These are phyloP conservation scores for Salix viminalis DNA, from an alignment of 345 rosid species.

Conservation along the genomic window DNA sequence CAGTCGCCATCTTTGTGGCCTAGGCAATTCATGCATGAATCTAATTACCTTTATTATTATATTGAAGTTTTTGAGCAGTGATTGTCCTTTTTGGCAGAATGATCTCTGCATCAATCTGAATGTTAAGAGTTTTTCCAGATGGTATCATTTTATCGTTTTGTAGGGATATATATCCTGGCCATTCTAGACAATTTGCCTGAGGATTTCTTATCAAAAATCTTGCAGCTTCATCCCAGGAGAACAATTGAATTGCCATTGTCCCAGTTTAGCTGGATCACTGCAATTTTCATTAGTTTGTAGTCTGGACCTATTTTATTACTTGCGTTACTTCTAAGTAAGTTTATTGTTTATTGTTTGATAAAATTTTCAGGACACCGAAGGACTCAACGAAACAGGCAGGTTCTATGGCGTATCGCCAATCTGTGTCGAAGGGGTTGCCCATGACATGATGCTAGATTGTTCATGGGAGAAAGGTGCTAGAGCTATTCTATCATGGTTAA, in stretches of 20 bases:
- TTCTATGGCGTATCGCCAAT: slow-evolving; percentile 59
- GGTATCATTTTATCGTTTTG: neutral
- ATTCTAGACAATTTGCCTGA: neutral
- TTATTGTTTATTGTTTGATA: neutral
- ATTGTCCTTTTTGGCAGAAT: neutral
- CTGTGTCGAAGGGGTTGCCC: slow-evolving; percentile 70
- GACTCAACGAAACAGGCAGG: slow-evolving; percentile 56
- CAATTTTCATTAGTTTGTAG: neutral
- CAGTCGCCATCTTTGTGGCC: too few species aligned
- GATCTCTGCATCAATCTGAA: neutral
- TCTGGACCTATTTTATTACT: neutral
- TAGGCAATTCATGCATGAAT: too few species aligned
- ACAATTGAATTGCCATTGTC: neutral
- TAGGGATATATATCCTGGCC: neutral
- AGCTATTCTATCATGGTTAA: slow-evolving; percentile 53
- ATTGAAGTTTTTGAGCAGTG: too few species aligned
- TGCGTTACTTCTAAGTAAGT: neutral
- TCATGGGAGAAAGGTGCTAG: slow-evolving; percentile 72
- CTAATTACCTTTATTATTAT: too few species aligned
- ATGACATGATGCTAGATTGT: slow-evolving; percentile 87
- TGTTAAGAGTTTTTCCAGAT: neutral
- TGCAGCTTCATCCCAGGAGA: neutral
- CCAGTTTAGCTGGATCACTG: neutral
- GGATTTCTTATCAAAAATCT: neutral
- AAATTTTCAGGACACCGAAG: slow-evolving; percentile 52